Base-by-base conservation (phyloP, 1,284 basidiomycete genomes). In the Caloboletus firmus region DNA sequence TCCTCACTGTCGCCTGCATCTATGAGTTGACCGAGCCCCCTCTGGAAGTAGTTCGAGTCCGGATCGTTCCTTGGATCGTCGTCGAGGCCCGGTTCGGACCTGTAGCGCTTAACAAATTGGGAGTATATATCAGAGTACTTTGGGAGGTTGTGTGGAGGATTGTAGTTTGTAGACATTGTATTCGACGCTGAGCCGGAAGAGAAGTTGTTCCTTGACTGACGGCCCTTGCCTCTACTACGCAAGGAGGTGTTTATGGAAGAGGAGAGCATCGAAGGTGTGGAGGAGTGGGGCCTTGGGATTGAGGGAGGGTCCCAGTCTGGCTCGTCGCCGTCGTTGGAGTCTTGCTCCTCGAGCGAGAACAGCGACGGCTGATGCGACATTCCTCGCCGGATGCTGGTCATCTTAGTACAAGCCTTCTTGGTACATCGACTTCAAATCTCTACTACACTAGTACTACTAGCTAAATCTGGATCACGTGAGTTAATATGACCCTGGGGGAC, bases 1-100 rank as follows among this genome's bases (percentile, higher is more conserved):
- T 93, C 90, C 49, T 88, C 87, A 61, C 85, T 90, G 57, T 91
- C 89, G 4, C 82, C 87, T 18, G 79, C 82, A 62, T 91, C 88
- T 40, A 81, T 76, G 13, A 90, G 77, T 61, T 87, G 83, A 2
- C 85, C 87, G 10, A 87, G 73, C 12, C 87, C 87, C 43, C 81
- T 78, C 62, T 88, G 84, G 69, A 87, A 87, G 67, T 86, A 89
- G 62, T 88, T 84, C 59, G 78, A 84, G 65, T 90, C 87, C 22
- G 85, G 84, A 65, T 90, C 88, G 63, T 83, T 82, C 52, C 84
- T 79, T 28, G 82, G 79, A 68, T 89, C 85, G 59, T 85, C 84
- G 49, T 80, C 77, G 48, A 79, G 72, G 37, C 74, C 79, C 24
- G 79, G 74, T 56, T 79, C 79, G 15, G 79, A 81, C 64, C 87